Conservation (phyloP, 73 alveolate genomes). For the Paramecium sexaurelia region DNA sequence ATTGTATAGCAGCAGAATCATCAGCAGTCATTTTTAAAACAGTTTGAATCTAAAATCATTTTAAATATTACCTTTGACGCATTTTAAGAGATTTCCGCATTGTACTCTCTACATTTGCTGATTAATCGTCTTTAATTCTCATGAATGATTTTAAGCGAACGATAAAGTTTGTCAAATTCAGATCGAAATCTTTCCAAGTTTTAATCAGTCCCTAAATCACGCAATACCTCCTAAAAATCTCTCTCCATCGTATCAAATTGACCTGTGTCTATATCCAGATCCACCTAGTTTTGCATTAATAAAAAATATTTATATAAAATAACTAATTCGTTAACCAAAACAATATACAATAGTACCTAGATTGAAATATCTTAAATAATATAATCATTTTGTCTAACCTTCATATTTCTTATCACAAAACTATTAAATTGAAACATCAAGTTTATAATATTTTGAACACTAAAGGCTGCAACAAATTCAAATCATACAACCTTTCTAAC, state of each 20-base stretch:
- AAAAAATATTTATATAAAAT: neutral
- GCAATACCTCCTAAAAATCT: conserved; percentile 86
- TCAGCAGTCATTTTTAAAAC: conserved; percentile 85
- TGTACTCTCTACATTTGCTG: conserved; percentile 93
- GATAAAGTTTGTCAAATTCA: conserved; percentile 86
- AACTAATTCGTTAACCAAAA: neutral
- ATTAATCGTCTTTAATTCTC: conserved; percentile 87
- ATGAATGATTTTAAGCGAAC: conserved; percentile 83
- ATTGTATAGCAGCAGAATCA: conserved; percentile 76
- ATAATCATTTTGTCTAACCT: neutral
- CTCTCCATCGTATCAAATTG: conserved; percentile 84
- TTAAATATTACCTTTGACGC: conserved; percentile 74
- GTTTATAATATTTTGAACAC: neutral
- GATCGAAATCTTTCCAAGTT: conserved; percentile 82
- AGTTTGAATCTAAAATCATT: conserved; percentile 77
- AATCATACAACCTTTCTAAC: neutral
- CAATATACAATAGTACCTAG: neutral
- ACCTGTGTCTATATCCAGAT: conserved; percentile 52
- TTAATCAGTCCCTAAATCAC: conserved; percentile 89
- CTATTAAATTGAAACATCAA: neutral
- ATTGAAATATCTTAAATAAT: neutral
- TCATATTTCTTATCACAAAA: neutral
- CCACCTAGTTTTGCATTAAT: conserved; percentile 8
- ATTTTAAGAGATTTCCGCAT: conserved; percentile 77
- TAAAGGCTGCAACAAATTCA: neutral